Conservation (phyloP, 176 grass and related monocot species). For the Cocos nucifera region DNA sequence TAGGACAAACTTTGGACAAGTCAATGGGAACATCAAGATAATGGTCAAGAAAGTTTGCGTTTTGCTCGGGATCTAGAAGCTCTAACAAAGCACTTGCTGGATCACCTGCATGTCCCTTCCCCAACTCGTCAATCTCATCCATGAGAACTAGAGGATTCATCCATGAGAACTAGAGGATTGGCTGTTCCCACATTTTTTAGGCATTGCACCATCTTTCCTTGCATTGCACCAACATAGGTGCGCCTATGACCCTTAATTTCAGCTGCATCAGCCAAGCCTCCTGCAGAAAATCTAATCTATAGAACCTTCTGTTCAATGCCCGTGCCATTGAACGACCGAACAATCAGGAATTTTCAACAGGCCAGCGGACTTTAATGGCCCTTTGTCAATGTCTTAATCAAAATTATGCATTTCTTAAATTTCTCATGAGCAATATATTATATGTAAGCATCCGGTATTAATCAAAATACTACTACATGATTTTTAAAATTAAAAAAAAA, state of each 20-base stretch:
- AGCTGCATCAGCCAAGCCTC: constrained; percentile 96
- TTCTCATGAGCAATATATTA: no score
- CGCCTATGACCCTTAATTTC: constrained; percentile 99
- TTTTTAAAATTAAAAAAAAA: no score
- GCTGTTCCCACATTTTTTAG: constrained; percentile 88
- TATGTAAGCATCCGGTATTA: no score
- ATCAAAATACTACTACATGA: no score
- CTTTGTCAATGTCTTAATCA: no score
- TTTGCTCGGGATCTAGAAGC: constrained; percentile 98
- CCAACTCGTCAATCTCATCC: constrained; percentile 99
- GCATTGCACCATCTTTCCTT: constrained; percentile 99
- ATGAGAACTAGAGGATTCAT: no score
- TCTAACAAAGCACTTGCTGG: constrained; percentile 95
- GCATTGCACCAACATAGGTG: constrained; percentile 97
- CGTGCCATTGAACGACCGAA: constrained; percentile 94
- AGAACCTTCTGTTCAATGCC: constrained; percentile 82
- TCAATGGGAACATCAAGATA: constrained; percentile 99
- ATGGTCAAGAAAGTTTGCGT: constrained; percentile 97
- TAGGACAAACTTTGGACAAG: constrained; percentile 97
- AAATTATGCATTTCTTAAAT: no score
- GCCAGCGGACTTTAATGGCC: no score
- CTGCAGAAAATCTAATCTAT: constrained; percentile 98
- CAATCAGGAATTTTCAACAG: no score
- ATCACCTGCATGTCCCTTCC: constrained; percentile 91
- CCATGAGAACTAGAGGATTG: constrained; percentile 92